These are phyloP conservation scores for Silene coronaria DNA, from an alignment of 179 eudicot genomes.

Conservation along the genomic window DNA sequence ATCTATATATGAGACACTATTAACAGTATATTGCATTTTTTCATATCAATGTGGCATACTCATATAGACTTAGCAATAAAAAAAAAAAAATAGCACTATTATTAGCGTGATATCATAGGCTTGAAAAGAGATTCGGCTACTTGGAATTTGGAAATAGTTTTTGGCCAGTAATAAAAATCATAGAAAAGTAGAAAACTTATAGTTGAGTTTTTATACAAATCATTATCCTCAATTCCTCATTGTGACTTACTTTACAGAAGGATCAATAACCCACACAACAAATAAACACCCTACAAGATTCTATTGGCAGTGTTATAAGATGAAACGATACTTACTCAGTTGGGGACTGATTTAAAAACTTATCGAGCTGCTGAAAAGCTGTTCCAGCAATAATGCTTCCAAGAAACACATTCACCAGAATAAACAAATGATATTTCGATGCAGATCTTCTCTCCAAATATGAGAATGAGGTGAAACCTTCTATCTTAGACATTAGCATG, in stretches of 20 bases:
- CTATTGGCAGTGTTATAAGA: neutral
- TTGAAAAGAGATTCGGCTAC: neutral
- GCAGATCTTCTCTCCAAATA: slow-evolving; percentile 79
- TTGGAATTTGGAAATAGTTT: neutral
- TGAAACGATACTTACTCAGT: slow-evolving; percentile 48
- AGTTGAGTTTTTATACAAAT: neutral
- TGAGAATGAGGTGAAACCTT: slow-evolving; percentile 71
- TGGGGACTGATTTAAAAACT: slow-evolving; percentile 57
- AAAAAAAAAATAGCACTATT: neutral
- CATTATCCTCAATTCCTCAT: neutral
- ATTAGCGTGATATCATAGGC: neutral
- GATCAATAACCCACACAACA: neutral
- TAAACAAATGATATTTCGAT: slow-evolving; percentile 65
- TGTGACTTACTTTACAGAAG: neutral
- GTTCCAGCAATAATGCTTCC: slow-evolving; percentile 78
- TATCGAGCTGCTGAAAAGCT: slow-evolving; percentile 70
- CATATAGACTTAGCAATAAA: neutral
- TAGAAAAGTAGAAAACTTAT: neutral
- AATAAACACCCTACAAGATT: neutral
- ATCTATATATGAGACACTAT: neutral
- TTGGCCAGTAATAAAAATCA: neutral
- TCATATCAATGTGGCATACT: neutral
- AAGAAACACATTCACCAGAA: slow-evolving; percentile 82
- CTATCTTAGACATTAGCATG: slow-evolving; percentile 85
- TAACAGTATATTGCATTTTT: neutral